These are phyloP conservation scores for Odontarrhena argentea DNA, from an alignment of 345 rosid species.

Conservation along the genomic window DNA sequence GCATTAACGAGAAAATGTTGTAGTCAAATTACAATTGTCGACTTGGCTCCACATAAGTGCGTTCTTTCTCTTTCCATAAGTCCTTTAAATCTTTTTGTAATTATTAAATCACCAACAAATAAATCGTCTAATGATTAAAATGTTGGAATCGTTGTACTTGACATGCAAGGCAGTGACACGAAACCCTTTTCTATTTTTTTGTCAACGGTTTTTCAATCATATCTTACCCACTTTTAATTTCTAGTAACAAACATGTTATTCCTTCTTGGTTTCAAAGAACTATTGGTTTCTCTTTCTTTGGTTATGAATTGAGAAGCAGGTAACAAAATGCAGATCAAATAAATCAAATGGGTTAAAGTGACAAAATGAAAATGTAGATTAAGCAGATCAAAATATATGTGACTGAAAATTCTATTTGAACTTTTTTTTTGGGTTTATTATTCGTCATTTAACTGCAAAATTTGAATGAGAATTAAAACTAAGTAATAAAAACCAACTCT, in stretches of 20 bases:
- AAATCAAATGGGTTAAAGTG: too few species aligned
- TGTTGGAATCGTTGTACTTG: slow-evolving; percentile 27
- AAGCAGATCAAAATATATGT: too few species aligned
- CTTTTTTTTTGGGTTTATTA: too few species aligned
- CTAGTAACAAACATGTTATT: not conserved
- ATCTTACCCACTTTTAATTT: slow-evolving; percentile 3
- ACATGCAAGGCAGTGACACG: slow-evolving; percentile 38
- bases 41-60: slow-evolving; percentile 31
- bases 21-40: slow-evolving; percentile 3
- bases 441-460: too few species aligned
- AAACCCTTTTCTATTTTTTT: slow-evolving; percentile 8
- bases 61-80: slow-evolving; percentile 17
- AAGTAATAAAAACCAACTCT: too few species aligned
- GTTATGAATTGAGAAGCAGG: too few species aligned
- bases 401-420: too few species aligned
- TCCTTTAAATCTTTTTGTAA: slow-evolving; percentile 20
- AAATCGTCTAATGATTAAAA: slow-evolving; percentile 29
- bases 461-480: too few species aligned
- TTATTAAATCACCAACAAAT: slow-evolving; percentile 22
- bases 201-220: not conserved
- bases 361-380: too few species aligned
- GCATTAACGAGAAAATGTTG: not conserved
- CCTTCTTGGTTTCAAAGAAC: not conserved
- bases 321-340: too few species aligned
- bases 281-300: too few species aligned